phyloP scores from a whole-genome alignment of 768 basidiomycete genomes.

The Panus rudis region DNA sequence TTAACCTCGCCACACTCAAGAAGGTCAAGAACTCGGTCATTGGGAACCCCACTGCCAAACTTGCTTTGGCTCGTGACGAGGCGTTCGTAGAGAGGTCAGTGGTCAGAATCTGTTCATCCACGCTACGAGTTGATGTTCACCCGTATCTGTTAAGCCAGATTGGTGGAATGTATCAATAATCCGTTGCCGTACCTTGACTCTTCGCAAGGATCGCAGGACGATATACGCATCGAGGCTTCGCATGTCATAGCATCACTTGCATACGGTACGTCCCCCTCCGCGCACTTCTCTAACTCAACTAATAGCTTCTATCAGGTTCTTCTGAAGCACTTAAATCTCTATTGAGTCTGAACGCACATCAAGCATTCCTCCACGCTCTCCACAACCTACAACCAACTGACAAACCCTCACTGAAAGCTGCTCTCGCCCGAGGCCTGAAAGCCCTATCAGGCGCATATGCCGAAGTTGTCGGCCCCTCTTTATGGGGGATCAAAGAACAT shows the following conservation, averaged over 20 bases:
- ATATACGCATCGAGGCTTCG: constrained; percentile 64
- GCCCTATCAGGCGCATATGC: constrained; percentile 53
- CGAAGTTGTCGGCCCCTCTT: constrained; percentile 62
- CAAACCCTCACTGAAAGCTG: constrained; percentile 37
- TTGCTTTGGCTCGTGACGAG: constrained; percentile 47
- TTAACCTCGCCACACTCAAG: constrained; percentile 43
- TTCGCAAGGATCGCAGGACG: constrained; percentile 35
- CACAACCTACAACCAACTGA: constrained; percentile 38
- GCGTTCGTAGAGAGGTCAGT: constrained; percentile 50
- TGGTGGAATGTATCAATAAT: constrained; percentile 55
- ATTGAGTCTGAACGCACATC: constrained; percentile 48
- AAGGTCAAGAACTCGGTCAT: constrained; percentile 70
- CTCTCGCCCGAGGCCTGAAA: constrained; percentile 58
- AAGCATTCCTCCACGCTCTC: constrained; percentile 57
- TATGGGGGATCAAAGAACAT: constrained; percentile 54
- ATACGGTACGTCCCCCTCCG: constrained; percentile 39
- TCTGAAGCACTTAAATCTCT: constrained; percentile 52
- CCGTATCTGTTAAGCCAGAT: too few relatives aligned
- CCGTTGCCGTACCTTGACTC: constrained; percentile 25
- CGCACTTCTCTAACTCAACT: background rate
- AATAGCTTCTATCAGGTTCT: constrained; percentile 38
- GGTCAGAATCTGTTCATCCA: background rate
- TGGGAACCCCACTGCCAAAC: constrained; percentile 72
- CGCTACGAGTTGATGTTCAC: background rate
- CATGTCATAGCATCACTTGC: constrained; percentile 70